Evolutionary conservation across 164 flowering plant species (phyloP).

Genomic region (Paratinospora sagittata): DNA sequence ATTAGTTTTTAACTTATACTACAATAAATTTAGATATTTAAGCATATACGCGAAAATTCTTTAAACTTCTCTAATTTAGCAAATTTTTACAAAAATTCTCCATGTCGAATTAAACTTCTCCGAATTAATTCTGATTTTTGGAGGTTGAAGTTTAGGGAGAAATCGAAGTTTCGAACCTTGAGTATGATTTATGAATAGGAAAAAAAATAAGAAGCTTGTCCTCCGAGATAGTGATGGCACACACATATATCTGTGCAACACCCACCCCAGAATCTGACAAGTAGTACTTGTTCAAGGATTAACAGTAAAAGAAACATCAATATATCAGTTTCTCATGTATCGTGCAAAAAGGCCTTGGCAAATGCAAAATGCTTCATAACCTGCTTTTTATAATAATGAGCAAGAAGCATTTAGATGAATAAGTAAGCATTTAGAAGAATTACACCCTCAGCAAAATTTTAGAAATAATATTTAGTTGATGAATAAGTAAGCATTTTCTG

Average conservation of each 20-base stretch:
- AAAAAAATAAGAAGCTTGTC: neutral
- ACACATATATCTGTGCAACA: neutral
- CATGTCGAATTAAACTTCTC: too few relatives aligned
- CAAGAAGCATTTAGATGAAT: neutral
- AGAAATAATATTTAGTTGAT: neutral
- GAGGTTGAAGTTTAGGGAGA: too few relatives aligned
- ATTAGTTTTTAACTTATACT: too few relatives aligned
- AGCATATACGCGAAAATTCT: too few relatives aligned
- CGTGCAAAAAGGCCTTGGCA: neutral
- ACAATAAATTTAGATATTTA: too few relatives aligned
- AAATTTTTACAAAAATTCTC: too few relatives aligned
- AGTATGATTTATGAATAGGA: neutral
- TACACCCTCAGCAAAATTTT: neutral
- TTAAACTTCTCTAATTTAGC: too few relatives aligned
- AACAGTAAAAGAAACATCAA: neutral
- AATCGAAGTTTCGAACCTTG: too few relatives aligned
- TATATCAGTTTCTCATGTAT: neutral
- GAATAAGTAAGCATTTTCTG: neutral
- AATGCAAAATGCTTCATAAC: neutral
- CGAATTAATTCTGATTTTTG: too few relatives aligned
- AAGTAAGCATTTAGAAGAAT: too few relatives aligned
- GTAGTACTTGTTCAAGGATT: neutral
- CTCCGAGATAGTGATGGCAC: neutral
- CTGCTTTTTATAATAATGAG: neutral
- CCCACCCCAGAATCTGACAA: neutral